Conservation (phyloP, 2,329 filamentous ascomycete genomes). For the Annulohypoxylon truncatum region DNA sequence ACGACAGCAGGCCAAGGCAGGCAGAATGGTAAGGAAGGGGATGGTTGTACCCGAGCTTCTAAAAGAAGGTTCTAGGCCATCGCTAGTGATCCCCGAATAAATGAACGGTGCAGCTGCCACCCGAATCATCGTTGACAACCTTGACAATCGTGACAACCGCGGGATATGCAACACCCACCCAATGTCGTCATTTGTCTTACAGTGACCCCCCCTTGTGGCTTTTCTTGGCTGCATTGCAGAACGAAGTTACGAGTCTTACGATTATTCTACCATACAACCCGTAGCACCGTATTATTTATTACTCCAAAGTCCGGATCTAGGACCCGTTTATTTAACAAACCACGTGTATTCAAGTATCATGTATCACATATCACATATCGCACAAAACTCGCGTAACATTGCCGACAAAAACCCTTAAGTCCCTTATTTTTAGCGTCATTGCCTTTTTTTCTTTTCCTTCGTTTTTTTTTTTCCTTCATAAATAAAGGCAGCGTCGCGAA, state of each 20-base stretch:
- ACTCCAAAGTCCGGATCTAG: conserved; percentile 25
- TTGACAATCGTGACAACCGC: conserved; percentile 19
- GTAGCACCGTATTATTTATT: conserved; percentile 5
- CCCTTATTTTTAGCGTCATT: too few relatives aligned
- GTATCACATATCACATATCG: conserved; percentile 7
- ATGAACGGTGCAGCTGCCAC: conserved; percentile 37
- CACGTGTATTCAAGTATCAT: conserved; percentile 28
- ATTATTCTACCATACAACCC: conserved; percentile 8
- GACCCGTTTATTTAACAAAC: conserved; percentile 9
- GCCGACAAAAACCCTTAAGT: neutral
- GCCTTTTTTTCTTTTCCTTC: neutral
- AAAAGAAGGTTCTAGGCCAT: conserved; percentile 35
- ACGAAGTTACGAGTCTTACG: conserved; percentile 23
- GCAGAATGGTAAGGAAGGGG: conserved; percentile 5
- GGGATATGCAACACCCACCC: conserved; percentile 25
- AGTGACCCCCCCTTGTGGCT: conserved; percentile 23
- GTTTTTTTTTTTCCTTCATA: neutral
- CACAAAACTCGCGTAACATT: conserved; percentile 6
- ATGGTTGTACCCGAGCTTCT: conserved; percentile 30
- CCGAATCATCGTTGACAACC: conserved; percentile 36
- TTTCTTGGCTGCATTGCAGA: conserved; percentile 33
- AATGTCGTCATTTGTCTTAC: conserved; percentile 43
- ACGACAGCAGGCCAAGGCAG: conserved; percentile 32
- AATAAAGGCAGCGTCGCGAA: neutral
- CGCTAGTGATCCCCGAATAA: conserved; percentile 30